Base-by-base conservation (phyloP, 768 basidiomycete species). In the Lactifluus rugatus region DNA sequence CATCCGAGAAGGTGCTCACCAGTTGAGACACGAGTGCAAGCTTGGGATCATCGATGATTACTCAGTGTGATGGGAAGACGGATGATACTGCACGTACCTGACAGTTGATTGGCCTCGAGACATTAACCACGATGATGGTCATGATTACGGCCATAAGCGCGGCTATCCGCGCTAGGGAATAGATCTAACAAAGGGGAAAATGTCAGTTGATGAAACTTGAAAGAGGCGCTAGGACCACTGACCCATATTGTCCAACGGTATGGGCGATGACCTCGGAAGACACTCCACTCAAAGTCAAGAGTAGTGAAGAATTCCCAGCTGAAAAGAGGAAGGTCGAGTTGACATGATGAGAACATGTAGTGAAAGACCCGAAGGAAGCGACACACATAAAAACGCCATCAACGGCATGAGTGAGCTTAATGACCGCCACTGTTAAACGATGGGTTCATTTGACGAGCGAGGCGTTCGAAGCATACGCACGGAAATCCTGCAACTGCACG, bases 161-260 rank as follows among this genome's bases (percentile, higher is more conserved):
- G 17, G 47, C 6, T 17, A 48, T 7, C n/a, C 47, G 47, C 8
- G 47, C n/a, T 3, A 48, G 26, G 17, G 28, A 31, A 8, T 48
- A 48, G 10, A 48, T 48, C 47, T 48, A 48, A 10, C 26, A 19
- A 31, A n/a, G 26, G 13, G 11, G 7, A 16, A 11, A 17, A 10
- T 31, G 17, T 48, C 47, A 48, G 28, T 47, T 3, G 13, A 34
- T 8, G 13, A 34, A 13, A 10, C 11, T 10, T 34, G 3, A 13
- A 34, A 13, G 13, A 34, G 34, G 3, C 10, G 1, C 34, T 10
- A 34, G 7, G 10, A 21, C 1, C 11, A 48, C 48, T 2, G 9
- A 48, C 48, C 48, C 48, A 48, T 48, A 48, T 48, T 7, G 48
- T n/a, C 48, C 48, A 48, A 19, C 31, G 48, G n/a, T 48, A 48